phyloP scores from a whole-genome alignment of 441 rosid species.

The Macaranga tanarius region DNA sequence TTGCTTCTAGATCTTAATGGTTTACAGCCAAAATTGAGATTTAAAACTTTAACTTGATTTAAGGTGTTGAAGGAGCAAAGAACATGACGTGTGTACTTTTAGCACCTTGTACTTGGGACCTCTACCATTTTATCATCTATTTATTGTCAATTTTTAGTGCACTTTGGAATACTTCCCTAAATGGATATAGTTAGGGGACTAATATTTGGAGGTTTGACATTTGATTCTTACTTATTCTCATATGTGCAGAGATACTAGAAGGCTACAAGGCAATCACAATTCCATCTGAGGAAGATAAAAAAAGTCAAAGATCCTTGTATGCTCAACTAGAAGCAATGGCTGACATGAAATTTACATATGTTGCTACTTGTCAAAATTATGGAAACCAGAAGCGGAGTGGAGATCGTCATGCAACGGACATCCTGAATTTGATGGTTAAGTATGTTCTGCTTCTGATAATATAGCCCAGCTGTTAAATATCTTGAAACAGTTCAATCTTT shows the following conservation, averaged over 20 bases:
- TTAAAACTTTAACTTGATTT: constrained; percentile 11
- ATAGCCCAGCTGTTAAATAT: constrained; percentile 5
- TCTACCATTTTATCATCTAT: constrained; percentile 12
- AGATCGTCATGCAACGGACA: constrained; percentile 95
- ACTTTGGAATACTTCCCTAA: constrained; percentile 3
- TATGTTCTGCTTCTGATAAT: constrained; percentile 44
- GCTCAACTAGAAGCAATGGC: constrained; percentile 94
- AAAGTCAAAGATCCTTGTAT: constrained; percentile 73
- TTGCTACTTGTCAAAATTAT: constrained; percentile 95
- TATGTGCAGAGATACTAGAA: constrained; percentile 75
- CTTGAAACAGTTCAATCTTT: constrained; percentile 6
- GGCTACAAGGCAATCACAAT: constrained; percentile 87
- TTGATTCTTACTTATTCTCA: constrained; percentile 22
- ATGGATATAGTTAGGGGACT: constrained; percentile 4
- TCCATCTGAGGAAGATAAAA: constrained; percentile 91
- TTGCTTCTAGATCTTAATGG: neutral
- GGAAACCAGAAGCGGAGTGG: constrained; percentile 95
- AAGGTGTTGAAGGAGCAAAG: neutral
- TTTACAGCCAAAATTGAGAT: constrained; percentile 7
- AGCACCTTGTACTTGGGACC: constrained; percentile 11
- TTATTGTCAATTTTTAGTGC: neutral
- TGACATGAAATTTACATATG: constrained; percentile 93
- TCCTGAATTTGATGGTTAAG: constrained; percentile 97
- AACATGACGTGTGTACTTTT: neutral
- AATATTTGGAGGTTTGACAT: constrained; percentile 1